phyloP scores from a whole-genome alignment of 495 filamentous ascomycete species.

The Achaetomiella virescens region DNA sequence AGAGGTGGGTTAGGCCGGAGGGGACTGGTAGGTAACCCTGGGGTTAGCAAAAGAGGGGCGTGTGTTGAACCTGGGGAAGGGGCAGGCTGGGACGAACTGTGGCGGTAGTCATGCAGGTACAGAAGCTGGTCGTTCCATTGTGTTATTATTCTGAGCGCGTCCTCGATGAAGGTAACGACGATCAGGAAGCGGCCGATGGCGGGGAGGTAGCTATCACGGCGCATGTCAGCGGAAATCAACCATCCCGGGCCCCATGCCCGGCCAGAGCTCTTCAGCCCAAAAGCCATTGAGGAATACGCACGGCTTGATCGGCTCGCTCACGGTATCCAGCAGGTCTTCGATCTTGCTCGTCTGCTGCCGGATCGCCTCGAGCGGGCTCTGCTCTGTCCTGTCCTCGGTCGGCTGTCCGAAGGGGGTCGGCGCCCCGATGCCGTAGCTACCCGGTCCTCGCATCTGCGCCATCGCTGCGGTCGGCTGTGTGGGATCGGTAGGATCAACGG shows the following conservation, averaged over 20 bases:
- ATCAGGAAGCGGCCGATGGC: constrained; percentile 96
- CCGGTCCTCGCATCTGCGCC: constrained; percentile 95
- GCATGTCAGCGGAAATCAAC: constrained; percentile 2
- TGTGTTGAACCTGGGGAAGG: constrained; percentile 11
- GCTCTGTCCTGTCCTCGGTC: constrained; percentile 51
- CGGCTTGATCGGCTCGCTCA: constrained; percentile 92
- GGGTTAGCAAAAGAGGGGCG: constrained; percentile 15
- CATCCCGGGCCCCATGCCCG: neutral
- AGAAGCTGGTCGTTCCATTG: constrained; percentile 96
- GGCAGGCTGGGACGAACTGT: constrained; percentile 83
- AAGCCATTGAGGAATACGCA: constrained; percentile 48
- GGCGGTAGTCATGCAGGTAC: constrained; percentile 87
- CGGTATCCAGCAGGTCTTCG: constrained; percentile 84
- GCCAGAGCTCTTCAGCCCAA: neutral
- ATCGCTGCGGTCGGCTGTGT: constrained; percentile 40
- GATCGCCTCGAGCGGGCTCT: constrained; percentile 86
- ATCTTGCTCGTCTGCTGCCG: constrained; percentile 96
- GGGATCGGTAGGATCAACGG: neutral
- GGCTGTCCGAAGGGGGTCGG: constrained; percentile 62
- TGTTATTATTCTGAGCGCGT: constrained; percentile 90
- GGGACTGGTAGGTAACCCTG: constrained; percentile 63
- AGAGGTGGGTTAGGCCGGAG: constrained; percentile 82
- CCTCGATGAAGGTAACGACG: constrained; percentile 96
- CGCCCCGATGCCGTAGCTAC: constrained; percentile 85
- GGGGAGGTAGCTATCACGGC: constrained; percentile 67